Evolutionary conservation across 2,329 filamentous ascomycete genomes (phyloP).

Genomic region (Trichophyton schoenleinii): DNA sequence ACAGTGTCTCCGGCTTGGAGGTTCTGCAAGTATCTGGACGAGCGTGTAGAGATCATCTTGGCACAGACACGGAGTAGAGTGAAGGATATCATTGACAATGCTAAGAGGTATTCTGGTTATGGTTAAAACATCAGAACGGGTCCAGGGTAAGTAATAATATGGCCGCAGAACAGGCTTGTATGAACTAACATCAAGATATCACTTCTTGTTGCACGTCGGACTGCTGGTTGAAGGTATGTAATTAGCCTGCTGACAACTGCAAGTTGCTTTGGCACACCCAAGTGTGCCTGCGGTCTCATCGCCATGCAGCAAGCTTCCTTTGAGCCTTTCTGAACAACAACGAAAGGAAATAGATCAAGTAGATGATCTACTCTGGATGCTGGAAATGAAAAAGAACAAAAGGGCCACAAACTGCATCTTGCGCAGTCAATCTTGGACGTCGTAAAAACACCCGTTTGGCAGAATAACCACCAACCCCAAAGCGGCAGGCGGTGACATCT

Average conservation of each 20-base stretch:
- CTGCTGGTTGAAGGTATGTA: slow-evolving; percentile 5
- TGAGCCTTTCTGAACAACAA: not conserved
- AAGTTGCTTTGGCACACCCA: not conserved
- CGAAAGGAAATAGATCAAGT: not conserved
- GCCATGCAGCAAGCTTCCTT: not conserved
- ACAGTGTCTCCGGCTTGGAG: slow-evolving; percentile 6
- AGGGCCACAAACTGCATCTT: not conserved
- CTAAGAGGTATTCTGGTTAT: slow-evolving; percentile 8
- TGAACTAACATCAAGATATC: slow-evolving; percentile 9
- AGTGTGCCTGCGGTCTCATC: not conserved
- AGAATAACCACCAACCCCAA: not conserved
- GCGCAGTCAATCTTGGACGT: not conserved
- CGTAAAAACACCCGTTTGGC: not conserved
- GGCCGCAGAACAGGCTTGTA: not conserved
- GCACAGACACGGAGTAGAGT: slow-evolving; percentile 2
- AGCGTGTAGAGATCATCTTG: not conserved
- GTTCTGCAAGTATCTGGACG: slow-evolving; percentile 9
- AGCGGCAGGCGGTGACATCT: not conserved
- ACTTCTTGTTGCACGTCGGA: not conserved
- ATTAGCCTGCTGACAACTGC: not conserved
- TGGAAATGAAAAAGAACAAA: not conserved
- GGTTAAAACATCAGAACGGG: not conserved
- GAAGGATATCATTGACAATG: slow-evolving; percentile 7
- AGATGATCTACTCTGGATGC: not conserved
- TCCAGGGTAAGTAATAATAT: not conserved